Evolutionary conservation across 75 land plant genomes (phyloP).

Genomic region (Gnetum montanum): DNA sequence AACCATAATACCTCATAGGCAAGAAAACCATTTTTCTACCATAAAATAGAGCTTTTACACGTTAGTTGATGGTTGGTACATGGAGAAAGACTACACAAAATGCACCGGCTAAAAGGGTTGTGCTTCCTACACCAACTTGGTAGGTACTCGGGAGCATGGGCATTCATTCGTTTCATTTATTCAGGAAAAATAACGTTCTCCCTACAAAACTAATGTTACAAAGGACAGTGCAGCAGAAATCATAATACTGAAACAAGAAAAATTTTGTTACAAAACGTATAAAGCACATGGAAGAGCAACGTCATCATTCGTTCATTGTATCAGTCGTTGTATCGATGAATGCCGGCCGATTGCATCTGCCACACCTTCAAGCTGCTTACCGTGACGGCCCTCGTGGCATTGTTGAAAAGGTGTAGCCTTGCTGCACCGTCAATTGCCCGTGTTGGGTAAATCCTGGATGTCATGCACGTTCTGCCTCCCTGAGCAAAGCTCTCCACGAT

Average conservation of each 20-base stretch:
- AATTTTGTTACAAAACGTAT: neutral
- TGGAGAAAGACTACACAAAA: no score
- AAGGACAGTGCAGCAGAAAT: no score
- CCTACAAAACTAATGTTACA: no score
- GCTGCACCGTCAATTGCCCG: slow-evolving; percentile 53
- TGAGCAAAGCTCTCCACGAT: slow-evolving; percentile 86
- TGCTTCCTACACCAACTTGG: no score
- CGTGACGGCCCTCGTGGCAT: slow-evolving; percentile 53
- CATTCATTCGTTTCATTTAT: no score
- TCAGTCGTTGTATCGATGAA: slow-evolving; percentile 13
- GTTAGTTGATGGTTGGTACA: no score
- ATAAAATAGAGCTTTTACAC: no score
- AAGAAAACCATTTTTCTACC: no score
- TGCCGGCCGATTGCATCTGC: slow-evolving; percentile 44
- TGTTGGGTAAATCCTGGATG: slow-evolving; percentile 84
- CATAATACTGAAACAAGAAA: neutral
- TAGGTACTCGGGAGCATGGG: no score
- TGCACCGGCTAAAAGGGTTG: no score
- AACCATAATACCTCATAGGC: no score
- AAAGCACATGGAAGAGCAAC: neutral
- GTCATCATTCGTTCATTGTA: neutral
- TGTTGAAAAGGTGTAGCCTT: slow-evolving; percentile 72
- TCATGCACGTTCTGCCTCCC: slow-evolving; percentile 62
- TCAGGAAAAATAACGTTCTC: no score
- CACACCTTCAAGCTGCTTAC: slow-evolving; percentile 44